Base-by-base conservation (phyloP, 495 filamentous ascomycete genomes). In the Penicillium mononematosum region DNA sequence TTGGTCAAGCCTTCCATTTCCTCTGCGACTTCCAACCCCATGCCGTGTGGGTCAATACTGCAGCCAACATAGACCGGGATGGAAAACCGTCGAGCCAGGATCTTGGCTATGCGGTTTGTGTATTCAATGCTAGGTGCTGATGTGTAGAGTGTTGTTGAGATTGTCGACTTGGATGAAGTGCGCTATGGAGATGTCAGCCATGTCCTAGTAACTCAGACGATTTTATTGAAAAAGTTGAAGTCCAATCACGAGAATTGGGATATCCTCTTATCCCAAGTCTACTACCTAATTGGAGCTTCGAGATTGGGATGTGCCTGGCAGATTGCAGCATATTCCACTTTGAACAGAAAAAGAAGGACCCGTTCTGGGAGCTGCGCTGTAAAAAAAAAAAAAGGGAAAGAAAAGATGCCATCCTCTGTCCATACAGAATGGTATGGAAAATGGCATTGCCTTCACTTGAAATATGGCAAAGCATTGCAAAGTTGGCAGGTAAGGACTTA, bases 1-100 rank as follows among this genome's bases (percentile, higher is more conserved):
- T 80, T 80, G 56, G 77, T 82, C 52, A 97, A 81, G 2, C 87
- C 92, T 64, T 94, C 91, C 88, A 96, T 90, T 73, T 97, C 93
- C 75, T 98, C 93, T 65, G 95, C 90, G n/a, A 92, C 84, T 10
- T 81, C 84, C 22, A 89, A 84, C 1, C 88, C 88, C 43, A 91
- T 79, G 8, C 81, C 85, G 1, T 83, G 81, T 12, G 76, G 62
- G 43, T 79, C 74, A 50, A 80, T 75, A 63, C 82, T 88, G 44
- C 89, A 94, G 8, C 90, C 89, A 38, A 98, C 90, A 68, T 97
- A 97, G 1, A 88, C 84, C 3, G 90, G 91, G 48, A 80, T 80
- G 29, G 71, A 74, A 45, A 85, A 84, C 60, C 85, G 85, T 52
- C 83, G 83, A 27, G 88, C 88, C 19, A 98, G 66, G 32, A 96